Conservation (phyloP, 176 grass and related monocot genomes). For the Avena eriantha region DNA sequence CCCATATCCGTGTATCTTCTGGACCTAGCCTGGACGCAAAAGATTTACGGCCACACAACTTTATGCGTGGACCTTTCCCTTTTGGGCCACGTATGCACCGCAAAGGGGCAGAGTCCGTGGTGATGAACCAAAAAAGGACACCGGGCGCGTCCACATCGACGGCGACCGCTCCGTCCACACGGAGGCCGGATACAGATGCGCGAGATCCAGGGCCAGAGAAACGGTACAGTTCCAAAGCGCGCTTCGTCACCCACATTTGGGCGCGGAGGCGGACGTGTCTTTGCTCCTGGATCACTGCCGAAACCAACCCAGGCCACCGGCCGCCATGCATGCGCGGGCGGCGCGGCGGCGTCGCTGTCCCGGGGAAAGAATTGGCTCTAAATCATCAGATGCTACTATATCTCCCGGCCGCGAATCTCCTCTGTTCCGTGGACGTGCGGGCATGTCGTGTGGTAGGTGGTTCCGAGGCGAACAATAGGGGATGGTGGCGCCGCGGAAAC, state of each 20-base stretch:
- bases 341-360: background rate
- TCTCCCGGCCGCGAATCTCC: background rate
- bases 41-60: background rate
- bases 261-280: background rate
- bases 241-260: background rate
- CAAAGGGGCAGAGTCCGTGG: background rate
- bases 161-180: conserved; percentile 7
- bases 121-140: background rate
- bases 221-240: background rate
- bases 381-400: background rate
- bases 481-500: background rate
- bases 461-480: background rate
- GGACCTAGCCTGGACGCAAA: background rate
- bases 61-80: background rate
- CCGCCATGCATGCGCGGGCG: background rate
- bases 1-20: background rate
- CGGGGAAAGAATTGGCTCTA: background rate
- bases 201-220: background rate
- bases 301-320: background rate
- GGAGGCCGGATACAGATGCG: background rate
- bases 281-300: background rate
- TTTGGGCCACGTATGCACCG: background rate
- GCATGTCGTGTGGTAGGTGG: background rate
- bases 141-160: background rate
- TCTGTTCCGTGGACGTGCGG: background rate